These are phyloP conservation scores for Monosporascus sp. DNA, from an alignment of 2,329 filamentous ascomycete species.

Conservation along the genomic window DNA sequence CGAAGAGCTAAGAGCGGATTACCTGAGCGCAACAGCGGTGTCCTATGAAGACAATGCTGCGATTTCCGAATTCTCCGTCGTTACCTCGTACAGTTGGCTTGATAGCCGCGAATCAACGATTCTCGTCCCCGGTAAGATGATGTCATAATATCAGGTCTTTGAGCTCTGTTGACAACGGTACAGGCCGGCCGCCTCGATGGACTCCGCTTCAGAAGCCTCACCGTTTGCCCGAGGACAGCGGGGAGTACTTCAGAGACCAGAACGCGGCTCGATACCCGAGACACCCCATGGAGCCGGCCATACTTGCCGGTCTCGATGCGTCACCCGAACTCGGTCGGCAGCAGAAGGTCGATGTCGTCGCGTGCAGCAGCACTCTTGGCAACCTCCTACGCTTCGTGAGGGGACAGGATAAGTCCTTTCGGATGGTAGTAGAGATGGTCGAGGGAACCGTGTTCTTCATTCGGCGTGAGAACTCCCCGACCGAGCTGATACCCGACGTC, in stretches of 20 bases:
- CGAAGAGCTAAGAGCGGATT: background rate
- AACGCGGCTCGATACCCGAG: conserved; percentile 46
- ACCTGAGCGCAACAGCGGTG: background rate
- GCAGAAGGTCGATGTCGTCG: conserved; percentile 46
- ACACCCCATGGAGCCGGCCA: conserved; percentile 46
- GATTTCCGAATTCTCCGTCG: conserved; percentile 3
- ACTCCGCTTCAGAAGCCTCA: conserved; percentile 31
- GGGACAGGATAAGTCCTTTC: conserved; percentile 42
- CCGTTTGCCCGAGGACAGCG: conserved; percentile 37
- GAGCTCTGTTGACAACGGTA: background rate
- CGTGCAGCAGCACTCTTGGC: conserved; percentile 55
- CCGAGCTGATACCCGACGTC: conserved; percentile 48
- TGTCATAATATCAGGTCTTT: background rate
- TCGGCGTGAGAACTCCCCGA: conserved; percentile 55
- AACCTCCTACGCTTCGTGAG: conserved; percentile 54
- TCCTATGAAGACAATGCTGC: background rate
- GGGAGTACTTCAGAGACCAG: conserved; percentile 46
- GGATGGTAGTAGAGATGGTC: conserved; percentile 52
- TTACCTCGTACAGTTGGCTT: conserved; percentile 34
- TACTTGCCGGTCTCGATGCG: conserved; percentile 30
- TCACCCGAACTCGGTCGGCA: conserved; percentile 2
- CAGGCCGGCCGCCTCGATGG: conserved; percentile 47
- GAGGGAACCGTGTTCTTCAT: conserved; percentile 57
- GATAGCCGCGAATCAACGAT: conserved; percentile 20
- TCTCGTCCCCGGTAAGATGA: conserved; percentile 26